phyloP scores from a whole-genome alignment of 805 yeast species.

The Sugiyamaella floridensis region DNA sequence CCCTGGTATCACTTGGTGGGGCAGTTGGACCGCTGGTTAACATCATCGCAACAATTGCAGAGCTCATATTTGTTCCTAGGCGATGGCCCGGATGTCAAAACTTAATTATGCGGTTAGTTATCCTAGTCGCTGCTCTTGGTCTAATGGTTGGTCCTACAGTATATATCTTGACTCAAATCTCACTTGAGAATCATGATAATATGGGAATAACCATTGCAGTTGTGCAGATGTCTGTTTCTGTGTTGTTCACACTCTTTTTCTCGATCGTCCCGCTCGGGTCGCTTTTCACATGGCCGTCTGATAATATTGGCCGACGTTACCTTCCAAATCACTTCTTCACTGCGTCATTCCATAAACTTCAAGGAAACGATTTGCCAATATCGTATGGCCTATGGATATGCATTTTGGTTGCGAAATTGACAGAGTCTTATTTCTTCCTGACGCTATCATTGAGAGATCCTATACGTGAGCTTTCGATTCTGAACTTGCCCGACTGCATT shows the following conservation, averaged over 20 bases:
- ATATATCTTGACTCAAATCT: conserved; percentile 40
- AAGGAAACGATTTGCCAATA: conserved; percentile 90
- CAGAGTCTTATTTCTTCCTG: conserved; percentile 91
- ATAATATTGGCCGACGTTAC: conserved; percentile 72
- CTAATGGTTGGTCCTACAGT: conserved; percentile 46
- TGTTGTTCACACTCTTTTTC: conserved; percentile 80
- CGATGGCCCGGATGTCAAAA: conserved; percentile 99
- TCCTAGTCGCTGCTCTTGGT: conserved; percentile 53
- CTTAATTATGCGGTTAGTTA: conserved; percentile 76
- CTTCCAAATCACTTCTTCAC: conserved; percentile 94
- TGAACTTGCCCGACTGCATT: conserved; percentile 80
- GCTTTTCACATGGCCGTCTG: conserved; percentile 44
- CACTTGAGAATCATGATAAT: conserved; percentile 36
- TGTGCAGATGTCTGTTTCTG: conserved; percentile 82
- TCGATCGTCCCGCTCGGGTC: conserved; percentile 96
- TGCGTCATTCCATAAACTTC: conserved; percentile 76
- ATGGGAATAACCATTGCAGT: conserved; percentile 54
- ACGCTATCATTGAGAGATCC: conserved; percentile 90
- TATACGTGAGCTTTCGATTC: conserved; percentile 76
- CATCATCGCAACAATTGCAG: conserved; percentile 79
- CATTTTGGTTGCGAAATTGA: conserved; percentile 80
- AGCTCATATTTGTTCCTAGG: conserved; percentile 95
- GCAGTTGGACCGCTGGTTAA: conserved; percentile 74
- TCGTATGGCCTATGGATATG: conserved; percentile 86
- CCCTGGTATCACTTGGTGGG: conserved; percentile 90